These are phyloP conservation scores for Aspergillus glaucus DNA, from an alignment of 2,329 filamentous ascomycete genomes.

Conservation along the genomic window DNA sequence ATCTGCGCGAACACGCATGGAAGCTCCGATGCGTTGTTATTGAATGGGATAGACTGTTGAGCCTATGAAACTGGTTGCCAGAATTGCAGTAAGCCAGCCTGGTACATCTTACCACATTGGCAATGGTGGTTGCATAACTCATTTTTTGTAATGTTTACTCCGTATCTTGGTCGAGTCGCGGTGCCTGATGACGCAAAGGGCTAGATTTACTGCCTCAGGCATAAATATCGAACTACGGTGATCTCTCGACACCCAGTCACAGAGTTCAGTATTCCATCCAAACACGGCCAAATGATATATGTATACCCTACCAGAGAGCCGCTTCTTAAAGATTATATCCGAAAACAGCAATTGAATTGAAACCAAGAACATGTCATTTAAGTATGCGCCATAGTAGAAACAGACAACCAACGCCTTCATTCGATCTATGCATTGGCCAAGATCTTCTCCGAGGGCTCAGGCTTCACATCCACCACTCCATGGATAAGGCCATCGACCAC, in stretches of 20 bases:
- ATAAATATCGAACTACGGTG: background rate
- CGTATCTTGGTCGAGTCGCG: background rate
- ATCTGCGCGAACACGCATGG: conserved; percentile 10
- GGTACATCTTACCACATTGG: conserved; percentile 1
- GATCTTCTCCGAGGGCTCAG: conserved; percentile 54
- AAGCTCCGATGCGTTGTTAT: conserved; percentile 9
- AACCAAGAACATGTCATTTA: conserved; percentile 7
- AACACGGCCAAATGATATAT: background rate
- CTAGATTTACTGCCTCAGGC: conserved; percentile 4
- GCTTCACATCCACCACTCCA: conserved; percentile 79
- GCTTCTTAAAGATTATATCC: no score
- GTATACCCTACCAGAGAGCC: background rate
- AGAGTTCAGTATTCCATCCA: background rate
- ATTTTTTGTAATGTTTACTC: conserved; percentile 10
- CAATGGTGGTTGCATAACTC: conserved; percentile 10
- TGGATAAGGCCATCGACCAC: conserved; percentile 78
- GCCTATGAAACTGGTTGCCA: background rate
- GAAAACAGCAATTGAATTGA: conserved; percentile 3
- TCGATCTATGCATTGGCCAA: conserved; percentile 27
- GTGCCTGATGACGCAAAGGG: background rate
- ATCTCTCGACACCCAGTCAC: background rate
- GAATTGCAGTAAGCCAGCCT: background rate
- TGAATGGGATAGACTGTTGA: background rate
- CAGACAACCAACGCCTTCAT: conserved; percentile 6
- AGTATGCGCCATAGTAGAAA: background rate